Evolutionary conservation across 2,329 filamentous ascomycete genomes (phyloP).

Genomic region (Coniochaeta sp.): DNA sequence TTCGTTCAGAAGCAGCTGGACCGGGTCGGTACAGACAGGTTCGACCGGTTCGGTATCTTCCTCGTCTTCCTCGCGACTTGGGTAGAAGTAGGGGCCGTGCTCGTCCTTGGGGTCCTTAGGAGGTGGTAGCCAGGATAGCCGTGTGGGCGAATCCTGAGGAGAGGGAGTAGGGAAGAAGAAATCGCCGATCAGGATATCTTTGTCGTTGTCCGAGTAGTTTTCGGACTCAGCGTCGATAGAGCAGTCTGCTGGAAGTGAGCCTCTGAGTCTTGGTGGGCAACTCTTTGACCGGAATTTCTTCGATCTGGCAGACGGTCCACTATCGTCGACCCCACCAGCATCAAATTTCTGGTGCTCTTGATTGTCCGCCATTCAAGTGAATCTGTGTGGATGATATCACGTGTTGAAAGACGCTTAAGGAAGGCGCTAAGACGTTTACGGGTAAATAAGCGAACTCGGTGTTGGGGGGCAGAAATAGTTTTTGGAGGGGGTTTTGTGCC

Average conservation of each 20-base stretch:
- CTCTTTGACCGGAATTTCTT: neutral
- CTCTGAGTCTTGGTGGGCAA: neutral
- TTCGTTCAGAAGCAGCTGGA: neutral
- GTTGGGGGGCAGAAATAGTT: neutral
- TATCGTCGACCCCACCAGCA: slow-evolving; percentile 3
- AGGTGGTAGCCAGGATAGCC: too few species aligned
- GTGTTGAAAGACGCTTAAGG: slow-evolving; percentile 1
- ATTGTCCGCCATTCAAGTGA: slow-evolving; percentile 6
- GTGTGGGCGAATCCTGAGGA: neutral
- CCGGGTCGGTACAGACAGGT: neutral
- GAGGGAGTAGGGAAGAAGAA: neutral
- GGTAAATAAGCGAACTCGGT: slow-evolving; percentile 33
- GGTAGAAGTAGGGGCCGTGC: neutral
- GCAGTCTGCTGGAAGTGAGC: neutral
- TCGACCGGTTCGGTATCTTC: too few species aligned
- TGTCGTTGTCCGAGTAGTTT: neutral
- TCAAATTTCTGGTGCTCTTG: slow-evolving; percentile 5
- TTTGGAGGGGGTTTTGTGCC: neutral
- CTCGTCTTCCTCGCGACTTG: neutral
- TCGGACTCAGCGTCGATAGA: neutral
- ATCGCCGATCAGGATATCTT: neutral
- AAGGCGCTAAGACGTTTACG: slow-evolving; percentile 5
- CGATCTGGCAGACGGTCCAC: neutral
- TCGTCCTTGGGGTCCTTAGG: neutral
- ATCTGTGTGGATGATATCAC: slow-evolving; percentile 9